Percentiles rank a stretch among this genome's conserved stretches.
Conservation (phyloP, 2,329 filamentous ascomycete genomes). For the Ceratocystis cacaofunesta region DNA sequence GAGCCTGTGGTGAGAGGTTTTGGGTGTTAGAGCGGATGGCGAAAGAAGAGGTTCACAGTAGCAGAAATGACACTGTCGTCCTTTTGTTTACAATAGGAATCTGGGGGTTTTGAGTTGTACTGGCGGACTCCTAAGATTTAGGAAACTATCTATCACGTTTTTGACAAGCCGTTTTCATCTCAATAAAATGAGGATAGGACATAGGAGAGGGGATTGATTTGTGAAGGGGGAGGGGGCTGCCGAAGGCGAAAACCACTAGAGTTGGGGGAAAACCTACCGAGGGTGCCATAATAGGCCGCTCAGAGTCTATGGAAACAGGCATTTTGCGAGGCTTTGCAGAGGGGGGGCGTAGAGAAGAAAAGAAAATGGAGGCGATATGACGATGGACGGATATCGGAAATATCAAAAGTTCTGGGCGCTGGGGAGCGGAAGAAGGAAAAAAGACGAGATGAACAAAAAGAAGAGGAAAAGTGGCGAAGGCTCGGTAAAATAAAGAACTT, state of each 20-base stretch:
- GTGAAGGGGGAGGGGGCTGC: slow-evolving; percentile 9
- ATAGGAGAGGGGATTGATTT: not conserved
- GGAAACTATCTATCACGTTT: too few species aligned
- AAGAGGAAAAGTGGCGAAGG: slow-evolving; percentile 2
- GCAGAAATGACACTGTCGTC: not conserved
- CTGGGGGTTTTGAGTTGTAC: too few species aligned
- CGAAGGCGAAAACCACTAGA: not conserved
- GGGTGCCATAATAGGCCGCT: slow-evolving; percentile 47
- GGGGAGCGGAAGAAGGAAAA: not conserved
- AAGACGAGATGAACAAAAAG: slow-evolving; percentile 10
- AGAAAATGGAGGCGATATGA: not conserved
- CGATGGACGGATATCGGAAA: not conserved
- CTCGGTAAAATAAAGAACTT: slow-evolving; percentile 4
- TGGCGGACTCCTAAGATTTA: too few species aligned
- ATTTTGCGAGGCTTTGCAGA: slow-evolving; percentile 25
- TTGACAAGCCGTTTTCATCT: not conserved
- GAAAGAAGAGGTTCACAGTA: slow-evolving; percentile 11
- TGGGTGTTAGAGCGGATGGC: not conserved
- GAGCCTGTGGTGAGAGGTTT: slow-evolving; percentile 27
- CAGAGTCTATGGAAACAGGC: slow-evolving; percentile 45
- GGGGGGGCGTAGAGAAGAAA: not conserved
- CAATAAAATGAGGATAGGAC: not conserved
- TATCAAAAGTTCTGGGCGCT: not conserved
- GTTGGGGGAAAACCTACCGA: slow-evolving; percentile 35
- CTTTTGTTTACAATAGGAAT: too few species aligned